A percentile compares a stretch with the other conserved stretches of the same genome.
phyloP scores from a whole-genome alignment of 441 rosid genomes.

The Erodium texanum region DNA sequence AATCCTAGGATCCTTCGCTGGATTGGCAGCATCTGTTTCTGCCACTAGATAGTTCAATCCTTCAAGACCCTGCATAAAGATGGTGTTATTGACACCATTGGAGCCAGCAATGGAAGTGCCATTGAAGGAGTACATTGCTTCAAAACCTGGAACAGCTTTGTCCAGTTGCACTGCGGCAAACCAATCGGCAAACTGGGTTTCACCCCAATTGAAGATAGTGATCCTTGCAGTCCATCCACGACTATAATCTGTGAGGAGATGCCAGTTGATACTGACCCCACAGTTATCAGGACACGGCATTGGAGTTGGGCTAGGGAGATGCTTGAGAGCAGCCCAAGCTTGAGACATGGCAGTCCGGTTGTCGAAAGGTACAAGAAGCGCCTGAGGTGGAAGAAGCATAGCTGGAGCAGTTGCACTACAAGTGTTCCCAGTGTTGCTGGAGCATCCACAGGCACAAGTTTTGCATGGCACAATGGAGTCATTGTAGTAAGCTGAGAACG shows the following conservation, averaged over 20 bases:
- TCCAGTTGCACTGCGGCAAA: slow-evolving; percentile 62
- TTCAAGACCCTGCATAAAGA: slow-evolving; percentile 65
- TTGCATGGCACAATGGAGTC: slow-evolving; percentile 80
- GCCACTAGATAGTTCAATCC: slow-evolving; percentile 76
- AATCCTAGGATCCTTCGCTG: slow-evolving; percentile 40
- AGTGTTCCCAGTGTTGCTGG: slow-evolving; percentile 33
- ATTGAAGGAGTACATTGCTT: slow-evolving; percentile 71
- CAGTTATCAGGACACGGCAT: slow-evolving; percentile 82
- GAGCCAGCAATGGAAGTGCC: slow-evolving; percentile 36
- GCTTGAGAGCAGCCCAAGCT: slow-evolving; percentile 72
- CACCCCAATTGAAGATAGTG: slow-evolving; percentile 87
- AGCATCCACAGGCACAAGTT: slow-evolving; percentile 86
- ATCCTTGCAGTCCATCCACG: slow-evolving; percentile 81
- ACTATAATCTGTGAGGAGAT: slow-evolving; percentile 53
- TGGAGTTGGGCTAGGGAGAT: slow-evolving; percentile 45
- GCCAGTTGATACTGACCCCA: slow-evolving; percentile 91
- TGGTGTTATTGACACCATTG: slow-evolving; percentile 42
- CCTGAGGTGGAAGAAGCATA: slow-evolving; percentile 63
- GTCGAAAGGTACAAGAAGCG: slow-evolving; percentile 69
- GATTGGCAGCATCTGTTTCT: slow-evolving; percentile 54
- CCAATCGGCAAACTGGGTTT: slow-evolving; percentile 64
- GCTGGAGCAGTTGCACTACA: slow-evolving; percentile 68
- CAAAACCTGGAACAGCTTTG: slow-evolving; percentile 58
- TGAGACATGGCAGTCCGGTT: slow-evolving; percentile 48
- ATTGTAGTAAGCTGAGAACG: slow-evolving; percentile 82